Evolutionary conservation across 2,329 filamentous ascomycete species (phyloP).

Genomic region (Mycosphaerelloides madeirae): DNA sequence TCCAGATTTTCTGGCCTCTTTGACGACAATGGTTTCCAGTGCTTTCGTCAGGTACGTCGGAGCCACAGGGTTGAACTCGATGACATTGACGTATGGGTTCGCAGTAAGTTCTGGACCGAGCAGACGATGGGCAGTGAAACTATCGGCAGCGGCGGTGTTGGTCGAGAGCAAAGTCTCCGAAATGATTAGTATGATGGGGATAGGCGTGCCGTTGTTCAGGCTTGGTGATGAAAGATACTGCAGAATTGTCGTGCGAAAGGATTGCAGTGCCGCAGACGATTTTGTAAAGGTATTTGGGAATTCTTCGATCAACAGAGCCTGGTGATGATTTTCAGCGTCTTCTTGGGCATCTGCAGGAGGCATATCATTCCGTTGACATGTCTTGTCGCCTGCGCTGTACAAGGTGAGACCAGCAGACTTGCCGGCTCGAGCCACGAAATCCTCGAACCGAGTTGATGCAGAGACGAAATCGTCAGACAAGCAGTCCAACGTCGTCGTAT

Average conservation of each 20-base stretch:
- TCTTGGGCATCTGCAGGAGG: slow-evolving; percentile 6
- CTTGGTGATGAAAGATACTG: slow-evolving; percentile 61
- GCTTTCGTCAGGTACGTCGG: slow-evolving; percentile 81
- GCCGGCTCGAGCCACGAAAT: slow-evolving; percentile 78
- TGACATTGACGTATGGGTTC: slow-evolving; percentile 70
- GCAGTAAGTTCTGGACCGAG: slow-evolving; percentile 80
- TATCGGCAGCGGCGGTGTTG: slow-evolving; percentile 78
- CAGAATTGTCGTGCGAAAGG: slow-evolving; percentile 66
- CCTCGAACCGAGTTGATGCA: slow-evolving; percentile 76
- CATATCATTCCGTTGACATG: neutral
- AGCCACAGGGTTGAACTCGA: slow-evolving; percentile 92
- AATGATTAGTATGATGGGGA: slow-evolving; percentile 79
- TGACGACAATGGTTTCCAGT: slow-evolving; percentile 72
- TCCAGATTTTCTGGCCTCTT: slow-evolving; percentile 76
- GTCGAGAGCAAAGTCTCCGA: slow-evolving; percentile 87
- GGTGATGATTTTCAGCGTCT: slow-evolving; percentile 15
- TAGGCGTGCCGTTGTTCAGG: slow-evolving; percentile 11
- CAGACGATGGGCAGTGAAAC: slow-evolving; percentile 85
- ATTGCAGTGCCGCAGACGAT: slow-evolving; percentile 41
- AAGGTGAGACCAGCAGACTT: slow-evolving; percentile 69
- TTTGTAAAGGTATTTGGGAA: slow-evolving; percentile 48
- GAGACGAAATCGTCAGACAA: slow-evolving; percentile 62
- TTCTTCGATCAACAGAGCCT: slow-evolving; percentile 47
- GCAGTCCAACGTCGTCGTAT: slow-evolving; percentile 62
- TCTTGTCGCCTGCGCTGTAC: slow-evolving; percentile 11